Conservation (phyloP, 805 yeast genomes). For the Metschnikowia matae region DNA sequence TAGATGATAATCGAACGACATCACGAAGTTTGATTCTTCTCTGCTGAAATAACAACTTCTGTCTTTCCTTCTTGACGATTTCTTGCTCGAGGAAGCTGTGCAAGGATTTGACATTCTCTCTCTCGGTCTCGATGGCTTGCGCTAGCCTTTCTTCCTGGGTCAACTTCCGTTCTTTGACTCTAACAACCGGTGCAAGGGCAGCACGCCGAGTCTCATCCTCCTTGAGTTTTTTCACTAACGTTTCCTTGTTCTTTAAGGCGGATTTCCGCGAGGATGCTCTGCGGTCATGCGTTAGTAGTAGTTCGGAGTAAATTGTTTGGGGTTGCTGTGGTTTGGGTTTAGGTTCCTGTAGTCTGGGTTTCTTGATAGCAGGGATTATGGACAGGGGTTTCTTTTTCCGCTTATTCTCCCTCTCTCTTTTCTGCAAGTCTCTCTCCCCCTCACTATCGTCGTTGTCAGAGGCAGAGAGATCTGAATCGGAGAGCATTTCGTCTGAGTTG, state of each 20-base stretch:
- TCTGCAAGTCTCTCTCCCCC: conserved; percentile 62
- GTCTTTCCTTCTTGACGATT: conserved; percentile 68
- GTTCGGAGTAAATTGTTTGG: conserved; percentile 37
- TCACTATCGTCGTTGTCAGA: conserved; percentile 60
- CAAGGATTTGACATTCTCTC: conserved; percentile 66
- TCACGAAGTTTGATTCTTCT: conserved; percentile 58
- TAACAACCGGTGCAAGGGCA: conserved; percentile 40
- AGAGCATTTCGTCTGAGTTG: conserved; percentile 48
- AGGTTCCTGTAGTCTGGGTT: conserved; percentile 21
- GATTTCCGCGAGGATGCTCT: conserved; percentile 75
- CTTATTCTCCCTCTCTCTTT: conserved; percentile 36
- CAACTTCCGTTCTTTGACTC: conserved; percentile 44
- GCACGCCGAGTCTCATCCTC: conserved; percentile 61
- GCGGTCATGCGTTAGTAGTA: conserved; percentile 50
- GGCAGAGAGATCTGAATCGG: conserved; percentile 49
- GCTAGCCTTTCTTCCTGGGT: conserved; percentile 70
- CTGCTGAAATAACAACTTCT: conserved; percentile 67
- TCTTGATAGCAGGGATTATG: conserved; percentile 31
- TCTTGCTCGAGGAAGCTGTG: conserved; percentile 82
- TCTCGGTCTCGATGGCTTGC: conserved; percentile 88
- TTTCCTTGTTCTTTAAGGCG: conserved; percentile 72
- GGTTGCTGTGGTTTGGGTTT: conserved; percentile 29
- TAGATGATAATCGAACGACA: conserved; percentile 50
- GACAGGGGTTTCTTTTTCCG: conserved; percentile 23
- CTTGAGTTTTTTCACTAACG: conserved; percentile 67